Evolutionary conservation across 2,329 filamentous ascomycete species (phyloP), one percentile per base, ranked within the genome.

Genomic region (Alternaria viburni): DNA sequence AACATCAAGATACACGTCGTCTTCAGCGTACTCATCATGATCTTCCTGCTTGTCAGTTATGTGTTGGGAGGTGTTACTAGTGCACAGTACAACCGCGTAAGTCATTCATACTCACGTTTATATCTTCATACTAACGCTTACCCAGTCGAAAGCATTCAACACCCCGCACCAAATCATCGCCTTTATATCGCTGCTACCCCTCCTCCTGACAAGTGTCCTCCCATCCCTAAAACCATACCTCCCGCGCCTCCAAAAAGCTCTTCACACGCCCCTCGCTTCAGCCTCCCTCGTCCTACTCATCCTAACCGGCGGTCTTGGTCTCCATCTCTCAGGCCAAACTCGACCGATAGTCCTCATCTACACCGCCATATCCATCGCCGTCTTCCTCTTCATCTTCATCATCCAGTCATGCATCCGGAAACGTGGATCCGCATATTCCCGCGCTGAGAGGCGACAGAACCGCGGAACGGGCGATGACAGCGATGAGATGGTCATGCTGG

Each of bases 151-250:
- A 61, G 57, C 71, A 59, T 84, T 81, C 77, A 78, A 68, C 64
- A 79, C 83, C 9, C 71, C 80, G 4, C 84, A 86, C 71, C 84
- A 86, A 65, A 79, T 85, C 66, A 61, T 84, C 57, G 83, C 83
- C 23, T 78, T 85, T 46, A 50, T 83, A 43, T 50, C 94, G 85
- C 61, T 79, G n/a, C 50, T 69, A n/a, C 76, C 76, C 6, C 68
- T 77, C 51, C 59, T 77, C 13, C 59, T 77, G 7, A 58, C 72
- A 4, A 60, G 67, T 26, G 6, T 74, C 44, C 73, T 78, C 19
- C 73, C 76, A 12, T 28, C 71, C 13, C 68, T 67, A 1, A 52
- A 52, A 30, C 30, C 49, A 0, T 64, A 8, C 47, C 75, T 65
- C 50, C 82, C 77, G 68, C 64, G 65, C 80, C 77, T 30, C 66